phyloP scores from a whole-genome alignment of 1,284 basidiomycete genomes.

The Fomitopsis pinicola region DNA sequence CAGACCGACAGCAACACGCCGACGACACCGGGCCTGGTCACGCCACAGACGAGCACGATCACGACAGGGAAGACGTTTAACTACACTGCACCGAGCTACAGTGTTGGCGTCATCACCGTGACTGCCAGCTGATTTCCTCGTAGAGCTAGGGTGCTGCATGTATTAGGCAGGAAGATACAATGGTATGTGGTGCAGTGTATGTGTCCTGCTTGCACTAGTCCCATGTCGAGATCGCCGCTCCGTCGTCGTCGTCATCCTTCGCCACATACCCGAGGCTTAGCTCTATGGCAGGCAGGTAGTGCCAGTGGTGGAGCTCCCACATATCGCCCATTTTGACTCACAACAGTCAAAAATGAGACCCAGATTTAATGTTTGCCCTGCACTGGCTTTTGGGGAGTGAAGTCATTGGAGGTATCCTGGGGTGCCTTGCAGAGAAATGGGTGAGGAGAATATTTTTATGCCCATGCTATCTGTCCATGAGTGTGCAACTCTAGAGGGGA shows the following conservation, averaged over 20 bases:
- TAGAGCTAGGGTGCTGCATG: neutral
- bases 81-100: conserved; percentile 56
- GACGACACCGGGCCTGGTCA: conserved; percentile 38
- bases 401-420: conserved; percentile 64
- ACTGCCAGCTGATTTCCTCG: conserved; percentile 11
- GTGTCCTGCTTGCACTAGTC: neutral
- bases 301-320: conserved; percentile 74
- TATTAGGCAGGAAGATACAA: neutral
- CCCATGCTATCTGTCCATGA: conserved; percentile 57
- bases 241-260: conserved; percentile 33
- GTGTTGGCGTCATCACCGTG: conserved; percentile 50
- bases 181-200: neutral
- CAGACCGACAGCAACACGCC: conserved; percentile 53
- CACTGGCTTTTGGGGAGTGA: conserved; percentile 2
- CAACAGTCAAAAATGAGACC: conserved; percentile 82
- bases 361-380: conserved; percentile 34
- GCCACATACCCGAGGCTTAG: conserved; percentile 56
- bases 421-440: conserved; percentile 94
- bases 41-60: conserved; percentile 42
- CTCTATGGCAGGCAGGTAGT: conserved; percentile 74
- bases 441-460: conserved; percentile 83
- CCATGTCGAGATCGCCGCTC: conserved; percentile 5
- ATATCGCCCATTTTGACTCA: conserved; percentile 71
- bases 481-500: neutral
- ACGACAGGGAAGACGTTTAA: conserved; percentile 44